phyloP scores from a whole-genome alignment of 2,329 filamentous ascomycete species.

The Venturia carpophila region DNA sequence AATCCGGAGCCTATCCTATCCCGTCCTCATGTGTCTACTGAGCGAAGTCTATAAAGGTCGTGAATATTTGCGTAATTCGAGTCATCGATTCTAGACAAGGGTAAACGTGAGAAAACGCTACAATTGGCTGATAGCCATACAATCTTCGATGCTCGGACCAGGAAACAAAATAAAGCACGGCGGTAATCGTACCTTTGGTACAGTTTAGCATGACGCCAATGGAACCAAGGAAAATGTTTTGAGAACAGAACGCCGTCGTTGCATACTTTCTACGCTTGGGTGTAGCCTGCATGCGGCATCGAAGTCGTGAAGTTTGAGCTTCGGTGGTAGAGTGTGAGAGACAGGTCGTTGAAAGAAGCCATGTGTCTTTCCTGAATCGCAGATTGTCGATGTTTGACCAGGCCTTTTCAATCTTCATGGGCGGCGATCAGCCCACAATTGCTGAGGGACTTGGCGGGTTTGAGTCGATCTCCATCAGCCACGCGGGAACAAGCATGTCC shows the following conservation, averaged over 20 bases:
- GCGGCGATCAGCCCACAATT: neutral
- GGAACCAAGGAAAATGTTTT: neutral
- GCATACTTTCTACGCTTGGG: neutral
- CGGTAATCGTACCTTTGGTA: neutral
- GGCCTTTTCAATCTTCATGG: neutral
- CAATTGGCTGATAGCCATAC: neutral
- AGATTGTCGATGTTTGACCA: neutral
- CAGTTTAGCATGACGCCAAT: neutral
- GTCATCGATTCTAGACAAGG: neutral
- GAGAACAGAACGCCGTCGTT: neutral
- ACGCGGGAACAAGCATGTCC: conserved; percentile 14
- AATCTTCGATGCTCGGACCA: neutral
- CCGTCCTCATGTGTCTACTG: neutral
- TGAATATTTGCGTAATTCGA: neutral
- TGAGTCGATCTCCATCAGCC: conserved; percentile 17
- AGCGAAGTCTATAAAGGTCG: neutral
- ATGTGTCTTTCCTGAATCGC: neutral
- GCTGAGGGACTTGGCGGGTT: conserved; percentile 9
- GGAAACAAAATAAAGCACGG: neutral
- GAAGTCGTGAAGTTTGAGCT: neutral
- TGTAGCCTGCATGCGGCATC: neutral
- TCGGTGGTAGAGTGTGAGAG: neutral
- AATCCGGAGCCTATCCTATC: neutral
- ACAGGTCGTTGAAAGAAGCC: neutral
- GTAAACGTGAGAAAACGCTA: neutral